Conservation (phyloP, 169 alveolate genomes). For the Cryptosporidium tyzzeri region DNA sequence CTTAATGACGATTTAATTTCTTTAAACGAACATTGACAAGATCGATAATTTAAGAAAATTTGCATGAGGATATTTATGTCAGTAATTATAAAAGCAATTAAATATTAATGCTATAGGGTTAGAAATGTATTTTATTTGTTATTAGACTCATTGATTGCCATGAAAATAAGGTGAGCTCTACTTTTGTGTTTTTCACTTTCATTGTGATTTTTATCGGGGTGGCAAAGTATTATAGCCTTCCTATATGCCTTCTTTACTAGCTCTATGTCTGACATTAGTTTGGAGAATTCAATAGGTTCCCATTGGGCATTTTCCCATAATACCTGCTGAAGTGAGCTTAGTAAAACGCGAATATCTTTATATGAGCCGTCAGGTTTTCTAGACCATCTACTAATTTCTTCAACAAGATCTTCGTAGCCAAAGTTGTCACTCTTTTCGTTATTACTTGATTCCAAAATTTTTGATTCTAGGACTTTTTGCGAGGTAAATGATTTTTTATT, state of each 20-base stretch:
- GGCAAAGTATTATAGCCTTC: slow-evolving; percentile 84
- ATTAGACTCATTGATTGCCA: slow-evolving; percentile 81
- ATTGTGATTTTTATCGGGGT: slow-evolving; percentile 82
- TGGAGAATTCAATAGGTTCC: slow-evolving; percentile 86
- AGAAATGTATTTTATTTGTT: slow-evolving; percentile 11
- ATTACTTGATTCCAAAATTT: not conserved
- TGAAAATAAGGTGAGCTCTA: slow-evolving; percentile 79
- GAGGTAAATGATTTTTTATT: not conserved
- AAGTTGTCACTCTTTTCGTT: not conserved
- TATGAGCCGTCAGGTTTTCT: slow-evolving; percentile 80
- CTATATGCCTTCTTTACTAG: slow-evolving; percentile 85
- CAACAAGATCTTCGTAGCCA: slow-evolving; percentile 65
- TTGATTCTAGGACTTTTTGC: not conserved
- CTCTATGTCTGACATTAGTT: slow-evolving; percentile 80
- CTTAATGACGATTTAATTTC: not conserved
- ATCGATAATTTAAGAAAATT: not conserved
- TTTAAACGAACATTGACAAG: not conserved
- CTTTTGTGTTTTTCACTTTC: slow-evolving; percentile 69
- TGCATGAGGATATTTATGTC: not conserved
- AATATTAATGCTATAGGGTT: not conserved
- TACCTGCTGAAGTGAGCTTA: slow-evolving; percentile 86
- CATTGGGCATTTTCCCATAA: slow-evolving; percentile 87
- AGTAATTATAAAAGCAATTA: not conserved
- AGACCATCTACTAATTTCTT: slow-evolving; percentile 83
- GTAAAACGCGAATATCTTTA: slow-evolving; percentile 86